Percentiles rank a stretch among this genome's conserved stretches.
These are phyloP conservation scores for Musa acuminata DNA, from an alignment of 176 grass and related monocot genomes.

Conservation along the genomic window DNA sequence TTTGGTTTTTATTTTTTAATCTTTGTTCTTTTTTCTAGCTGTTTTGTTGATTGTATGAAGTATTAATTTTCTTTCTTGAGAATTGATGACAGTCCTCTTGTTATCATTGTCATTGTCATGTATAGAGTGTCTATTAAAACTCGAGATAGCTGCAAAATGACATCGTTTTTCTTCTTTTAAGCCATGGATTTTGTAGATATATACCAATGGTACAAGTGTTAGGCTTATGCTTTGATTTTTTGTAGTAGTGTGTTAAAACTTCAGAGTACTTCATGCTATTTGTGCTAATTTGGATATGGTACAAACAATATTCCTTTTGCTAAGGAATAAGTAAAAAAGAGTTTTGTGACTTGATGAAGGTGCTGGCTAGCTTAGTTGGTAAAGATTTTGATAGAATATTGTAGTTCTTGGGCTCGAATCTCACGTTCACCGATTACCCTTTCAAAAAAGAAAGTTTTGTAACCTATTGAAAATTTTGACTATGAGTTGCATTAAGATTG, in stretches of 20 bases:
- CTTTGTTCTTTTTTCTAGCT: background rate
- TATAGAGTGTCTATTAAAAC: no score
- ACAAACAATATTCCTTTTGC: no score
- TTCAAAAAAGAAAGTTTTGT: background rate
- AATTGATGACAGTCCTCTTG: background rate
- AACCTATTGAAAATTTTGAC: background rate
- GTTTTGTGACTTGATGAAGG: no score
- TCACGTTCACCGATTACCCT: no score
- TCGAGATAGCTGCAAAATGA: background rate
- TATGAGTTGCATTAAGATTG: background rate
- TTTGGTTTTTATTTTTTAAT: background rate
- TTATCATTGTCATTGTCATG: background rate
- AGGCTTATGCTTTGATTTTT: background rate
- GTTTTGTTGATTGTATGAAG: background rate
- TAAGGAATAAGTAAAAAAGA: no score
- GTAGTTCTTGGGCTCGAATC: no score
- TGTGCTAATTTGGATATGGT: no score
- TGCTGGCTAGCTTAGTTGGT: no score
- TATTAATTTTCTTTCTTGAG: background rate
- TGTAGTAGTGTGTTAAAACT: background rate
- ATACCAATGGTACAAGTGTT: background rate
- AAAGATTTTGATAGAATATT: no score
- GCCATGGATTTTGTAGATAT: background rate
- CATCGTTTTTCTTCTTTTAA: slow-evolving; percentile 1
- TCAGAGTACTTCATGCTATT: no score